phyloP scores from a whole-genome alignment of 1,284 basidiomycete genomes.

The Singerocomus rubriflavus region DNA sequence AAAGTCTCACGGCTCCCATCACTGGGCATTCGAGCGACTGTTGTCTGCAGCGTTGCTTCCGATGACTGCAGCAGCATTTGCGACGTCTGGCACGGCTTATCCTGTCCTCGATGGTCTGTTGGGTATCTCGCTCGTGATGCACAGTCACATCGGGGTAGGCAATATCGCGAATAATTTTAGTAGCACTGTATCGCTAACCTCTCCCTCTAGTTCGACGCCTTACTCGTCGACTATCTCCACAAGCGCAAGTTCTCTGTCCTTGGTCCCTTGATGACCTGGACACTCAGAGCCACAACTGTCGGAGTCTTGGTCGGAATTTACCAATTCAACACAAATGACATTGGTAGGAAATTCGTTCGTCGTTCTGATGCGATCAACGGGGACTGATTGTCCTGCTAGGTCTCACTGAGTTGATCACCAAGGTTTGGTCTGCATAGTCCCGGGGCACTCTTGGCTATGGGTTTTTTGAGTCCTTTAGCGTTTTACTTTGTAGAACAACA shows the following conservation, averaged over 20 bases:
- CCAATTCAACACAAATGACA: constrained; percentile 96
- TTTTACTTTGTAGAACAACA: constrained; percentile 1
- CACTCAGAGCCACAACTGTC: constrained; percentile 74
- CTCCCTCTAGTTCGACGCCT: constrained; percentile 59
- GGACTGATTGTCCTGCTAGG: constrained; percentile 40
- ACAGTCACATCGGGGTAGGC: constrained; percentile 90
- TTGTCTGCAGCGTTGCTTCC: constrained; percentile 88
- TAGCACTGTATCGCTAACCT: neutral
- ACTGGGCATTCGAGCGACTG: constrained; percentile 97
- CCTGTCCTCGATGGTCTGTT: constrained; percentile 88
- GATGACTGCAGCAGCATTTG: constrained; percentile 79
- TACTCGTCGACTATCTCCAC: constrained; percentile 89
- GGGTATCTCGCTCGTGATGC: constrained; percentile 84
- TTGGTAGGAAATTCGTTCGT: constrained; percentile 59
- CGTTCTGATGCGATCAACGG: neutral
- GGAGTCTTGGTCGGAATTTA: constrained; percentile 91
- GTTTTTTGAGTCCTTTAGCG: neutral
- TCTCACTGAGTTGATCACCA: constrained; percentile 67
- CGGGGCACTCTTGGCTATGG: neutral
- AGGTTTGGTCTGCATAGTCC: constrained; percentile 60
- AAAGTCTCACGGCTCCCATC: constrained; percentile 87
- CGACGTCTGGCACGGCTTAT: constrained; percentile 65
- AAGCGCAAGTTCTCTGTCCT: constrained; percentile 87
- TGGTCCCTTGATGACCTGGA: constrained; percentile 73
- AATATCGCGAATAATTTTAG: neutral